phyloP scores from a whole-genome alignment of 352 stramenopile genomes.

The Plasmopara viticola region DNA sequence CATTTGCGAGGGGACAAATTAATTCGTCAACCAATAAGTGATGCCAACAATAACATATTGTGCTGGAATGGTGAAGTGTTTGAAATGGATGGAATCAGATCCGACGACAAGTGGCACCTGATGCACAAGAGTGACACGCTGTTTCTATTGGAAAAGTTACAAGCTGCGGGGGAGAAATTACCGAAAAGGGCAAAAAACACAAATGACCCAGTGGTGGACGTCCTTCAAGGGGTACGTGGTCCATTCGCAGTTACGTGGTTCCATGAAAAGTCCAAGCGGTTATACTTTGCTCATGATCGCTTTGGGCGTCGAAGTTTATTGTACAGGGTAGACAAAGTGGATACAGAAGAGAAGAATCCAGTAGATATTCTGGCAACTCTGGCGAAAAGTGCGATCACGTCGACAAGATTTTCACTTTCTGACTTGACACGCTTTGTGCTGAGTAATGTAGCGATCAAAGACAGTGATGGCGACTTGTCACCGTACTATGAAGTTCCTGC shows the following conservation, averaged over 20 bases:
- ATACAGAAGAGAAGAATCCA: not conserved
- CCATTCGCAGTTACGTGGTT: conserved; percentile 86
- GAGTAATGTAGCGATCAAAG: conserved; percentile 40
- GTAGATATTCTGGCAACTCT: conserved; percentile 22
- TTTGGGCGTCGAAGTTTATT: conserved; percentile 89
- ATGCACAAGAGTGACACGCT: conserved; percentile 37
- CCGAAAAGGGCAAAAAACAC: not conserved
- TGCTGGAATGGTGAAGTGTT: conserved; percentile 94
- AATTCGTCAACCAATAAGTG: conserved; percentile 74
- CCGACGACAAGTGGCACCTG: conserved; percentile 6
- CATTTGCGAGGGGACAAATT: conserved; percentile 79
- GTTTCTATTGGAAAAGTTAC: conserved; percentile 43
- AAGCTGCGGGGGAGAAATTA: conserved; percentile 14
- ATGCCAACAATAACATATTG: conserved; percentile 56
- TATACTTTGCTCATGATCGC: conserved; percentile 90
- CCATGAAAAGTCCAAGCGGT: conserved; percentile 36
- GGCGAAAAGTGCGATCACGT: conserved; percentile 6
- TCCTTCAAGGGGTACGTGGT: conserved; percentile 45
- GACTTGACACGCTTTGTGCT: conserved; percentile 33
- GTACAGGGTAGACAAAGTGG: conserved; percentile 27
- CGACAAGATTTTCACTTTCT: conserved; percentile 3
- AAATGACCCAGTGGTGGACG: conserved; percentile 23
- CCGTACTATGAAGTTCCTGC: conserved; percentile 67
- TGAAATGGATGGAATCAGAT: conserved; percentile 23
- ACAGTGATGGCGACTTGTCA: conserved; percentile 5